These are phyloP conservation scores for Eucalyptus cloeziana DNA, from an alignment of 345 rosid species.

Conservation along the genomic window DNA sequence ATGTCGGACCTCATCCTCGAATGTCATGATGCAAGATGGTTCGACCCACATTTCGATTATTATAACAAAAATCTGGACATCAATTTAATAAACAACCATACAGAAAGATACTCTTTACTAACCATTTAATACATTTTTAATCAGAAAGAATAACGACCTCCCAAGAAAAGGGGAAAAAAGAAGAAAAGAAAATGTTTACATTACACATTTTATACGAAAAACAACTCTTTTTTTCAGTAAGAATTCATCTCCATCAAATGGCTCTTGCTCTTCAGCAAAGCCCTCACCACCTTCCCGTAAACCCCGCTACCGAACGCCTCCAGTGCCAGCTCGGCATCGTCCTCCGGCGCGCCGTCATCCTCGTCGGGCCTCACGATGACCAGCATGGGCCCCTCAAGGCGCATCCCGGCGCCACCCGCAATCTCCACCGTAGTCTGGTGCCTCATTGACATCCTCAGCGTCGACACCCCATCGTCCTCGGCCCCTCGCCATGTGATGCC, in stretches of 20 bases:
- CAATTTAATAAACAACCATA: background rate
- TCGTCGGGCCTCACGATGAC: slow-evolving; percentile 25
- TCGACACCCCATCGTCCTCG: slow-evolving; percentile 17
- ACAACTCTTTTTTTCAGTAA: background rate
- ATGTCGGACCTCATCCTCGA: background rate
- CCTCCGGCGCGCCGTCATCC: slow-evolving; percentile 1
- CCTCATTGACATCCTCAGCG: slow-evolving; percentile 41
- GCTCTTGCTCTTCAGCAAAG: slow-evolving; percentile 20
- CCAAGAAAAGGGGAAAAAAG: background rate
- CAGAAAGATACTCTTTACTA: background rate
- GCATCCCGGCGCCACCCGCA: background rate
- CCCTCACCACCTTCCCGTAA: slow-evolving; percentile 12
- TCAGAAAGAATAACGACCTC: background rate
- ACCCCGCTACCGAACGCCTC: slow-evolving; percentile 22
- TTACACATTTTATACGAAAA: background rate
- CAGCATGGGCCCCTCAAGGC: slow-evolving; percentile 23
- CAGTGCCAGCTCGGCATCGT: slow-evolving; percentile 26
- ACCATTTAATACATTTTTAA: background rate
- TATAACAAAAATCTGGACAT: background rate
- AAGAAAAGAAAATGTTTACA: background rate
- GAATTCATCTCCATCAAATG: slow-evolving; percentile 36
- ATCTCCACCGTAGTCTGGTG: slow-evolving; percentile 12
- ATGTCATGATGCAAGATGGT: background rate
- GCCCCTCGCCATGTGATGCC: background rate
- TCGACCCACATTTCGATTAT: background rate